Evolutionary conservation across 192 early-diverging fungal genomes (phyloP), one percentile per base, ranked within the genome.

Genomic region (Coemansia brasiliensis): DNA sequence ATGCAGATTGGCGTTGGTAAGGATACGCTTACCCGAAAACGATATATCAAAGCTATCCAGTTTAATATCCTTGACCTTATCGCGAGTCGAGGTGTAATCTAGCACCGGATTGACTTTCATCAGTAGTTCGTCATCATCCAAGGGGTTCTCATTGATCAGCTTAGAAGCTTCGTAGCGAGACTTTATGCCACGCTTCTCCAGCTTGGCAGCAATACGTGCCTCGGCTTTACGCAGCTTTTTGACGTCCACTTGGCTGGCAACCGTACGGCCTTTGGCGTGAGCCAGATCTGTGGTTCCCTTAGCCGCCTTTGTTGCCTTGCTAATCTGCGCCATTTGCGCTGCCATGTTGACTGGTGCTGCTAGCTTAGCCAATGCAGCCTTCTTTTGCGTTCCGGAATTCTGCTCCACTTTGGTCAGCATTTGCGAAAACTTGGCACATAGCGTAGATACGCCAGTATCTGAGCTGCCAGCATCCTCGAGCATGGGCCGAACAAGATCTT

Each of bases 21-120:
- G 80, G 68, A 99, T 99, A 67, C 89, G 89, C 75, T 93, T 92
- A 17, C 95, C 94, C 38, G 92, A 92, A 79, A 88, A 91, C 35
- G 89, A 91, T 43, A 98, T 95, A 70, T 99, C 96, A 82, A 99
- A 98, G 79, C 92, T 90, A 55, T 96, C 94, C 55, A 95, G 61
- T 77, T 94, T 94, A 76, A 99, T 87, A 61, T 99, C 96, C 83
- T 99, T 99, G 65, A 88, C 83, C 74, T 88, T 86, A 58, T 85
- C 85, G 59, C 88, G 87, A 18, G 91, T 88, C 5, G 85, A 78
- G 17, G 88, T 85, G 67, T 91, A 85, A 70, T 87, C 87, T 52
- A 93, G 83, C 81, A 93, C 89, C 44, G 94, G 96, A 75, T 95
- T 96, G 51, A 94, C 92, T 35, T 87, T 83, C 72, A 92, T 89